These are phyloP conservation scores for Coriaria nepalensis DNA, from an alignment of 306 rosid species.

Conservation along the genomic window DNA sequence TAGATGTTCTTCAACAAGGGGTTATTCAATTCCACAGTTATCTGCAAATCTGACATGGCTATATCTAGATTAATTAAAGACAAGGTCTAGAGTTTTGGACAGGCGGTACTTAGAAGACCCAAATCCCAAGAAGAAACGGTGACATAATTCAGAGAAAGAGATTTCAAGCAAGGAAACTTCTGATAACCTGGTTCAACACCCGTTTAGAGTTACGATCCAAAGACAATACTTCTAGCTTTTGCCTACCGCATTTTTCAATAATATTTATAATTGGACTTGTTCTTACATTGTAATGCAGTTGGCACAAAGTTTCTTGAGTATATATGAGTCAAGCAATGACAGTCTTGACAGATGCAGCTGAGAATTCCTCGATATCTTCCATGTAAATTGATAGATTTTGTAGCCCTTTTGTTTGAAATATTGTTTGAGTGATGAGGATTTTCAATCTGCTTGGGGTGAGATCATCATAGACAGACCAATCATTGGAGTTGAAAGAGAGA, in stretches of 20 bases:
- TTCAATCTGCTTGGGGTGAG: constrained; percentile 40
- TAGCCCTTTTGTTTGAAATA: constrained; percentile 64
- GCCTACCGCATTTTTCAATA: constrained; percentile 60
- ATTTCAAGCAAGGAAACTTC: constrained; percentile 63
- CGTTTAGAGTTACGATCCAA: constrained; percentile 40
- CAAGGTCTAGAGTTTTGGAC: constrained; percentile 44
- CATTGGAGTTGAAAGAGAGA: constrained; percentile 57
- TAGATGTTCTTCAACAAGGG: constrained; percentile 51
- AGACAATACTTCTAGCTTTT: constrained; percentile 42
- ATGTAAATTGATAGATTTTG: constrained; percentile 45
- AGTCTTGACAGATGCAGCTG: constrained; percentile 54
- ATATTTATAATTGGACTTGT: constrained; percentile 47
- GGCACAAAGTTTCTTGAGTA: constrained; percentile 44
- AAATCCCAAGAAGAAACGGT: constrained; percentile 63
- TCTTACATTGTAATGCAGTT: constrained; percentile 42
- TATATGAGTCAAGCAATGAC: constrained; percentile 80
- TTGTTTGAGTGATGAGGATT: constrained; percentile 68
- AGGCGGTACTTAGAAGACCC: constrained; percentile 48
- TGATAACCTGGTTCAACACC: constrained; percentile 69
- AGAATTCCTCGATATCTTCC: constrained; percentile 67
- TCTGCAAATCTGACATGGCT: constrained; percentile 52
- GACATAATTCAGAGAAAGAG: constrained; percentile 44
- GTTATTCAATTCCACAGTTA: constrained; percentile 42
- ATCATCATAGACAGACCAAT: constrained; percentile 50
- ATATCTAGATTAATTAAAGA: constrained; percentile 53